Conservation (phyloP, 805 yeast species). For the Pichia cephalocereana region DNA sequence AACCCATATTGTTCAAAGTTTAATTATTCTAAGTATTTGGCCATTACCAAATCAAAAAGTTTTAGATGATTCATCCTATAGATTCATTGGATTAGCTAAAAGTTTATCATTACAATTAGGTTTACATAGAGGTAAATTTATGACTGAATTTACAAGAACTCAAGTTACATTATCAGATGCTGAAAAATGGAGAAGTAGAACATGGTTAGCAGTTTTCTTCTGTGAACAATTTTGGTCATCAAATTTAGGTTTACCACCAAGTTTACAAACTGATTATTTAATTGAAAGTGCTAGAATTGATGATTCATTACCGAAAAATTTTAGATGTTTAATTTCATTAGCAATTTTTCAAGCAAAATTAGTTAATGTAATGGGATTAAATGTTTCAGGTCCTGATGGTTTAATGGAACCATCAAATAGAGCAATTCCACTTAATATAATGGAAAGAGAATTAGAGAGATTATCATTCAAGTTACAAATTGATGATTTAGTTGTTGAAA, state of each 20-base stretch:
- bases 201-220: slow-evolving; percentile 85
- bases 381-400: slow-evolving; percentile 82
- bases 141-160: slow-evolving; percentile 81
- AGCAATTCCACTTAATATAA: slow-evolving; percentile 66
- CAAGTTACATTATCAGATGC: slow-evolving; percentile 86
- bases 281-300: slow-evolving; percentile 73
- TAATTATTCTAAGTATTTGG: slow-evolving; percentile 80
- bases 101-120: slow-evolving; percentile 80
- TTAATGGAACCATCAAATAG: slow-evolving; percentile 75
- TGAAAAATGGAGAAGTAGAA: slow-evolving; percentile 87
- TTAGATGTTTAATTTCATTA: slow-evolving; percentile 62
- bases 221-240: slow-evolving; percentile 90
- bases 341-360: slow-evolving; percentile 79
- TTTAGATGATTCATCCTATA: slow-evolving; percentile 81
- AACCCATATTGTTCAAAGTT: slow-evolving; percentile 86
- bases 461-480: slow-evolving; percentile 58
- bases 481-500: slow-evolving; percentile 62
- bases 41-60: slow-evolving; percentile 90
- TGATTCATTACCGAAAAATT: slow-evolving; percentile 52
- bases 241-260: slow-evolving; percentile 78
- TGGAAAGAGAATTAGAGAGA: slow-evolving; percentile 71
- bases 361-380: slow-evolving; percentile 78
- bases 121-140: slow-evolving; percentile 83
- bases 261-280: slow-evolving; percentile 72
- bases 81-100: slow-evolving; percentile 84